Conservation (phyloP, 164 flowering plant genomes). For the Platanus orientalis region DNA sequence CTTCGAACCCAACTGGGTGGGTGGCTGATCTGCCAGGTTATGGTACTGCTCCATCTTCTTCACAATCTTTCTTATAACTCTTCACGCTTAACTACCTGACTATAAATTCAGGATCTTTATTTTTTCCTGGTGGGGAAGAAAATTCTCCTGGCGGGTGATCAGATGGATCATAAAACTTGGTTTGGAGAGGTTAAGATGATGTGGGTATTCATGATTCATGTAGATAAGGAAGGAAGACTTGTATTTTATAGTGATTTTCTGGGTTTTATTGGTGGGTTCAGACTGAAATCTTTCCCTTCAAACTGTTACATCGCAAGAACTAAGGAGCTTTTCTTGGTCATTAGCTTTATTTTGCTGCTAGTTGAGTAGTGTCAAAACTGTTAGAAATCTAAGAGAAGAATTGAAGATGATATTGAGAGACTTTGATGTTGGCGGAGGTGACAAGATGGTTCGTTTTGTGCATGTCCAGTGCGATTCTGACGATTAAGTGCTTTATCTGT, state of each 20-base stretch:
- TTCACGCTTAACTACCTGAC: background rate
- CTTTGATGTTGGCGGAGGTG: background rate
- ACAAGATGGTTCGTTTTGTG: slow-evolving; percentile 20
- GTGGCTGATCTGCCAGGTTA: slow-evolving; percentile 29
- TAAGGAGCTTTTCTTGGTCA: background rate
- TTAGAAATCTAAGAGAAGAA: background rate
- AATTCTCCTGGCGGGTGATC: no score
- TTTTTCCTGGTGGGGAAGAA: slow-evolving; percentile 6
- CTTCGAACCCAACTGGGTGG: slow-evolving; percentile 27
- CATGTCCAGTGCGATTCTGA: slow-evolving; percentile 13
- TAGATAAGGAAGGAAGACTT: background rate
- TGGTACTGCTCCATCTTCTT: slow-evolving; percentile 22
- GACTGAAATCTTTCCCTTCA: background rate
- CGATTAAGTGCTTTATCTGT: background rate
- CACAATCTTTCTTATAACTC: slow-evolving; percentile 13
- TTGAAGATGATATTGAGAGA: background rate
- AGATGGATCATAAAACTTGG: background rate
- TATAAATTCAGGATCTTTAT: background rate
- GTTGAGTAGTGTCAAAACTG: background rate
- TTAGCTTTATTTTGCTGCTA: background rate
- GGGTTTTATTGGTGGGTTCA: background rate
- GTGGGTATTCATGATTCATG: slow-evolving; percentile 15
- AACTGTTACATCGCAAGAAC: background rate
- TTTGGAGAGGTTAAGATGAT: slow-evolving; percentile 5
- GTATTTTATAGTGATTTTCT: background rate